These are phyloP conservation scores for Metschnikowia peoriensis DNA, from an alignment of 805 yeast species.

Conservation along the genomic window DNA sequence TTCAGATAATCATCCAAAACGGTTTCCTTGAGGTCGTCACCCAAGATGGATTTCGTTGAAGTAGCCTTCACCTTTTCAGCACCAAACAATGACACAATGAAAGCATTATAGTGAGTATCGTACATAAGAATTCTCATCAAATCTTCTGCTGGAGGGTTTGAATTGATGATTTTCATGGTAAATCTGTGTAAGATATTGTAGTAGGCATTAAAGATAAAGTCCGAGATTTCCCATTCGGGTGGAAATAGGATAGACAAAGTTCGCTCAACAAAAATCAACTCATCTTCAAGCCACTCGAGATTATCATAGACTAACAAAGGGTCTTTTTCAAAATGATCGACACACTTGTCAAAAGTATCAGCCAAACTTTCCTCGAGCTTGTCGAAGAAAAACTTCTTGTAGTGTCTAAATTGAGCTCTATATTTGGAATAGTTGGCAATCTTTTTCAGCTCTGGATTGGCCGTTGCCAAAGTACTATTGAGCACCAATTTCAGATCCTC, in stretches of 20 bases:
- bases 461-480: constrained; percentile 31
- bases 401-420: constrained; percentile 50
- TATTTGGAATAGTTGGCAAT: constrained; percentile 28
- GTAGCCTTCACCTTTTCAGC: constrained; percentile 41
- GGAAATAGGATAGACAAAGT: constrained; percentile 66
- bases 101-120: constrained; percentile 60
- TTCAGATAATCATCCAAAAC: constrained; percentile 76
- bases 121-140: constrained; percentile 73
- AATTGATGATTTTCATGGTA: constrained; percentile 58
- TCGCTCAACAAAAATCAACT: constrained; percentile 62
- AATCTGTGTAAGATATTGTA: constrained; percentile 63
- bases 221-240: constrained; percentile 66
- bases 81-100: constrained; percentile 27
- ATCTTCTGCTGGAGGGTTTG: constrained; percentile 77
- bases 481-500: constrained; percentile 60
- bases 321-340: constrained; percentile 47
- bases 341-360: constrained; percentile 68
- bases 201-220: constrained; percentile 60
- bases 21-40: constrained; percentile 68
- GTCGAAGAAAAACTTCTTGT: constrained; percentile 57
- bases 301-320: constrained; percentile 63
- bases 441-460: constrained; percentile 15
- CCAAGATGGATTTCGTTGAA: constrained; percentile 51
- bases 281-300: constrained; percentile 82
- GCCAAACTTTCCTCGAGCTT: constrained; percentile 58